phyloP scores from a whole-genome alignment of 306 rosid species.

The Styphnolobium japonicum region DNA sequence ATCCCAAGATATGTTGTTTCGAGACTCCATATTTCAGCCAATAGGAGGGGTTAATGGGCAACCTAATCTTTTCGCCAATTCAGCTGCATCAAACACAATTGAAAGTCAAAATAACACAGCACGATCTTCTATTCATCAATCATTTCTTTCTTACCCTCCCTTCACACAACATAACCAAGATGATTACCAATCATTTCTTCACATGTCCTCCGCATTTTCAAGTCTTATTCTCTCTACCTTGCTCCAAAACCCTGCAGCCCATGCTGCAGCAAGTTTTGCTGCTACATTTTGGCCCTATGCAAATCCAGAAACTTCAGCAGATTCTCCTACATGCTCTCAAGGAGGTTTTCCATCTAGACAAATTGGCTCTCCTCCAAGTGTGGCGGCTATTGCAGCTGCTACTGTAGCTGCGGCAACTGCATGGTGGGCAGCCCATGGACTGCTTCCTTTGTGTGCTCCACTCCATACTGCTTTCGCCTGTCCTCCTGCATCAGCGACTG shows the following conservation, averaged over 20 bases:
- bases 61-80: constrained; percentile 43
- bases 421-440: constrained; percentile 97
- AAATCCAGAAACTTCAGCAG: constrained; percentile 50
- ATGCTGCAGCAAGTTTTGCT: constrained; percentile 85
- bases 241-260: constrained; percentile 90
- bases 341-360: constrained; percentile 55
- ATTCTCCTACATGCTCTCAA: constrained; percentile 50
- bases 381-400: constrained; percentile 80
- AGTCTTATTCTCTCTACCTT: constrained; percentile 67
- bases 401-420: constrained; percentile 95
- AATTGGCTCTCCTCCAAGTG: constrained; percentile 62
- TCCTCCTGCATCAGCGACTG: constrained; percentile 49
- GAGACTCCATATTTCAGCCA: constrained; percentile 56
- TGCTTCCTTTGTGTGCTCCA: constrained; percentile 84
- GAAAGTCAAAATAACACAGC: constrained; percentile 55
- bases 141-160: constrained; percentile 62
- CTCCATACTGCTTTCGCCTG: constrained; percentile 59
- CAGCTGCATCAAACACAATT: constrained; percentile 53
- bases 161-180: constrained; percentile 52
- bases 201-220: constrained; percentile 73
- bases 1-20: constrained; percentile 47
- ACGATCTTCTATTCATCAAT: constrained; percentile 64
- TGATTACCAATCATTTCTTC: constrained; percentile 61
- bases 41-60: constrained; percentile 49
- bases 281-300: constrained; percentile 79